These are phyloP conservation scores for Colletotrichum sp. DNA, from an alignment of 2,329 filamentous ascomycete genomes.

Conservation along the genomic window DNA sequence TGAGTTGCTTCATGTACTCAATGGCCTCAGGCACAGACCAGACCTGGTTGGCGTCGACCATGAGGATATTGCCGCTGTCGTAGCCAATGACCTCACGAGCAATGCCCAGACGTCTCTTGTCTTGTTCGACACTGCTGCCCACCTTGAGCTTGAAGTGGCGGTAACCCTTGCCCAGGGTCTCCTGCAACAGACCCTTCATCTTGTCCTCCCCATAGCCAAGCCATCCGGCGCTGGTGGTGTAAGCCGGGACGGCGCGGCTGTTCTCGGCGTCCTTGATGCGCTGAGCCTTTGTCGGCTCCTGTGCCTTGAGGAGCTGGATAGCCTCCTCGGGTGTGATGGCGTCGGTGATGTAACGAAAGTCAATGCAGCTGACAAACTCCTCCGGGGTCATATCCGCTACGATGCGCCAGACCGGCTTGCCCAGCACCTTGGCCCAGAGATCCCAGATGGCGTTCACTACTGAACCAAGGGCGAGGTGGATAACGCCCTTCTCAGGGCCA, in stretches of 20 bases:
- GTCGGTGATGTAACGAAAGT: conserved; percentile 94
- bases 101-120: conserved; percentile 72
- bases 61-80: conserved; percentile 82
- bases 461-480: conserved; percentile 87
- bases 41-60: conserved; percentile 93
- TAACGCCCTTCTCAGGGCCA: conserved; percentile 91
- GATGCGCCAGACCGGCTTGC: conserved; percentile 89
- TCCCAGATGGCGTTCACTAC: conserved; percentile 95
- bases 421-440: conserved; percentile 86
- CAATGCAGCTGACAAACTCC: conserved; percentile 85
- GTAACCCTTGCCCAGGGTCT: conserved; percentile 80
- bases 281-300: conserved; percentile 70
- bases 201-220: conserved; percentile 89
- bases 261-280: conserved; percentile 76
- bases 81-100: conserved; percentile 82
- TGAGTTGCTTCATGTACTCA: conserved; percentile 81
- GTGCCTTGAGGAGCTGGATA: conserved; percentile 68
- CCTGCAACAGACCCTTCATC: conserved; percentile 75
- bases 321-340: conserved; percentile 89
- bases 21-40: conserved; percentile 93
- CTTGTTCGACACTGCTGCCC: conserved; percentile 73
- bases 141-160: conserved; percentile 92
- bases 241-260: conserved; percentile 81
- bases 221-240: conserved; percentile 91
- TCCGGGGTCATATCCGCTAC: conserved; percentile 90